Evolutionary conservation across 148 eudicot genomes (phyloP).

Genomic region (Pouteria glomerata): DNA sequence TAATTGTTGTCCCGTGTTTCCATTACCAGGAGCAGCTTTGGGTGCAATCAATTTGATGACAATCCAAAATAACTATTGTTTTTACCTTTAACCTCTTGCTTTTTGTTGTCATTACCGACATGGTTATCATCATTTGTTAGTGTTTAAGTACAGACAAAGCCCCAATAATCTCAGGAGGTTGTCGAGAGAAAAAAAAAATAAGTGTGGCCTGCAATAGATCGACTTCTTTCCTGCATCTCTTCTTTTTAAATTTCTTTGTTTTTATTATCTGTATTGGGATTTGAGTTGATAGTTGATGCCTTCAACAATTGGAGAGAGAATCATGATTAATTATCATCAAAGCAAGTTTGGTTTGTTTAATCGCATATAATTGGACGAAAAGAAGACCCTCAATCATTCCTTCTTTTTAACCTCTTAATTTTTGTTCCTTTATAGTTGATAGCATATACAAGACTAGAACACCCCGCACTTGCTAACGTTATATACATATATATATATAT

Average conservation of each 20-base stretch:
- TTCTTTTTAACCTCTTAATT: not conserved
- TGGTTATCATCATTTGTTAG: not conserved
- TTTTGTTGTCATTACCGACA: not conserved
- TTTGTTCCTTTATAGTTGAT: too few relatives aligned
- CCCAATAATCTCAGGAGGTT: not conserved
- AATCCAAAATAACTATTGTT: not conserved
- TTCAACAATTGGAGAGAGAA: not conserved
- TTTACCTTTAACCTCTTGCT: not conserved
- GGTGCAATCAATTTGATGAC: not conserved
- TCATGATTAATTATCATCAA: not conserved
- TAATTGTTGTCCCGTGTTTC: not conserved
- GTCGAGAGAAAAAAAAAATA: constrained; percentile 2
- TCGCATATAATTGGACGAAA: not conserved
- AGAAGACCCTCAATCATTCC: not conserved
- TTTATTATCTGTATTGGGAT: not conserved
- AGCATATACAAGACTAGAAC: too few relatives aligned
- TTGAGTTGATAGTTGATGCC: not conserved
- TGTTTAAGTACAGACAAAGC: constrained; percentile 6
- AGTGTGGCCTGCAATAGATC: too few relatives aligned
- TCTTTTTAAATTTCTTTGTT: not conserved
- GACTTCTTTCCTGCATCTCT: not conserved
- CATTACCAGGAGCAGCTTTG: constrained; percentile 6
- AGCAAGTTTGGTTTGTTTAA: not conserved
- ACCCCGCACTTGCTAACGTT: too few relatives aligned
- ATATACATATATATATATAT: too few relatives aligned